A percentile compares a stretch with the other conserved stretches of the same genome.
These are phyloP conservation scores for Calonectria henricotiae DNA, from an alignment of 2,329 filamentous ascomycete genomes.

Conservation along the genomic window DNA sequence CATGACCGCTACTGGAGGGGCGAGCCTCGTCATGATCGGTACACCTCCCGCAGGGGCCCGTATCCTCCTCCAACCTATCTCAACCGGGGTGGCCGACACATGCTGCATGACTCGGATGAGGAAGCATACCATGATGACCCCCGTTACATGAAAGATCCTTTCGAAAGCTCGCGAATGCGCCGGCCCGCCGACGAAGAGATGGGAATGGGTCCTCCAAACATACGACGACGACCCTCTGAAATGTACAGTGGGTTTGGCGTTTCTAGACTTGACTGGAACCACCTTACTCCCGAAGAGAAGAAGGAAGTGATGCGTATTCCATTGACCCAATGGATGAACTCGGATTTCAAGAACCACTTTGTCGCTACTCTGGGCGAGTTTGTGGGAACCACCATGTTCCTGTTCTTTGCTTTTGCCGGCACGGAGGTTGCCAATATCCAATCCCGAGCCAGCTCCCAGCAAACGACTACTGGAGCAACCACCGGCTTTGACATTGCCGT, in stretches of 20 bases:
- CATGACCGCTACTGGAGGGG: constrained; percentile 52
- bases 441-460: constrained; percentile 51
- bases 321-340: constrained; percentile 66
- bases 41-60: constrained; percentile 45
- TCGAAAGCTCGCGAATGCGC: constrained; percentile 39
- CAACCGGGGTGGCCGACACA: constrained; percentile 44
- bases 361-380: constrained; percentile 60
- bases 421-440: constrained; percentile 61
- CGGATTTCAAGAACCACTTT: constrained; percentile 63
- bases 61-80: constrained; percentile 50
- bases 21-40: constrained; percentile 46
- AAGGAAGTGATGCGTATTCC: constrained; percentile 63
- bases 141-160: constrained; percentile 41
- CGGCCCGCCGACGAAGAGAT: constrained; percentile 49
- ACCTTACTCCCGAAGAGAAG: constrained; percentile 60
- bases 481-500: constrained; percentile 64
- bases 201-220: constrained; percentile 33
- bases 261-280: constrained; percentile 58
- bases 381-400: constrained; percentile 62
- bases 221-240: constrained; percentile 39
- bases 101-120: constrained; percentile 50
- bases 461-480: constrained; percentile 62
- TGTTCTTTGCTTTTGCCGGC: constrained; percentile 63
- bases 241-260: constrained; percentile 44
- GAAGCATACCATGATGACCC: constrained; percentile 47